Evolutionary conservation across 129 eudicot species (phyloP).

Genomic region (Flaveria robusta): DNA sequence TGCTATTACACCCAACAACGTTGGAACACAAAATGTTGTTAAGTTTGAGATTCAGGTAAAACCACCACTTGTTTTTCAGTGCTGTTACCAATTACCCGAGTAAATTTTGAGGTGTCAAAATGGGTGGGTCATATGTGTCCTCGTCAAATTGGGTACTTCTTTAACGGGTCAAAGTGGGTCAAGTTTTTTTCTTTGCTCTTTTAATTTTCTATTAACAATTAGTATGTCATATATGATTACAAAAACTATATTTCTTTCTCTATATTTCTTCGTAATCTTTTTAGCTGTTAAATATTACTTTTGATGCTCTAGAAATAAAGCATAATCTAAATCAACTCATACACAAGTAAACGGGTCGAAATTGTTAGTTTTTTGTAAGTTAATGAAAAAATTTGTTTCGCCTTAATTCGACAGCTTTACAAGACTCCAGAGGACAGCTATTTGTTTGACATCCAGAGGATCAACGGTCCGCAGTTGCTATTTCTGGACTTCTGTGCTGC

Average conservation of each 20-base stretch:
- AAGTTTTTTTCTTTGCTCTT: background rate
- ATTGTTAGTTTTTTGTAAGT: background rate
- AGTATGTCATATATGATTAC: background rate
- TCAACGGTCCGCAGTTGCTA: slow-evolving; percentile 64
- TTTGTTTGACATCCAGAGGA: slow-evolving; percentile 70
- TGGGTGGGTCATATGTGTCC: background rate
- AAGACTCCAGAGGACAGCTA: slow-evolving; percentile 63
- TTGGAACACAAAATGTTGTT: slow-evolving; percentile 38
- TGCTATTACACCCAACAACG: slow-evolving; percentile 32
- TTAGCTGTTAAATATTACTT: background rate
- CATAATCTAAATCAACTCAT: background rate
- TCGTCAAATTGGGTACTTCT: background rate
- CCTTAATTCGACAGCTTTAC: slow-evolving; percentile 56
- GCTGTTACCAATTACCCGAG: background rate
- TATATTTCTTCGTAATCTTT: background rate
- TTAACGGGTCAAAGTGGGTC: background rate
- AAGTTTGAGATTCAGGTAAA: slow-evolving; percentile 83
- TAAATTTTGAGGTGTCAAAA: background rate
- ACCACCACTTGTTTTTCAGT: background rate
- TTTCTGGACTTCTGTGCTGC: slow-evolving; percentile 75
- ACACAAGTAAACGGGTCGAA: background rate
- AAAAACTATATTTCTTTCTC: background rate
- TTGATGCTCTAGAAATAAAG: background rate
- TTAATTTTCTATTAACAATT: background rate
- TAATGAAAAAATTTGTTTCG: background rate